Conservation (phyloP, 2,329 filamentous ascomycete genomes). For the Fusarium poae region DNA sequence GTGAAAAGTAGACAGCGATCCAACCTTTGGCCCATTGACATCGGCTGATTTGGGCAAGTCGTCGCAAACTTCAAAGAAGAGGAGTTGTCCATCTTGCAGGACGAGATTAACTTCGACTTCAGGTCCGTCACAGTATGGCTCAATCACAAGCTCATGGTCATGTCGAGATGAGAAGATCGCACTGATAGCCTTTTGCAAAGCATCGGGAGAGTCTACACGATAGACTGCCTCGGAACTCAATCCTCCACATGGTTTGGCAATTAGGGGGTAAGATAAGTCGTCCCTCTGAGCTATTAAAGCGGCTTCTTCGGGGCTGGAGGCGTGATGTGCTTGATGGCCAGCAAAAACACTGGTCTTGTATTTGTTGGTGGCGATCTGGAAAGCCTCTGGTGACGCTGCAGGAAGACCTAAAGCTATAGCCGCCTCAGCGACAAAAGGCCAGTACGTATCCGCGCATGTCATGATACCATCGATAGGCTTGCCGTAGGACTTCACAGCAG, state of each 20-base stretch:
- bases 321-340: constrained; percentile 14
- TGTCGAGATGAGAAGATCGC: constrained; percentile 19
- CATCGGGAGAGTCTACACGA: constrained; percentile 25
- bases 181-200: constrained; percentile 7
- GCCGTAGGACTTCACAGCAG: neutral
- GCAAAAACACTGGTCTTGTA: constrained; percentile 16
- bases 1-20: constrained; percentile 4
- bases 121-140: constrained; percentile 41
- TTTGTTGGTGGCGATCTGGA: constrained; percentile 15
- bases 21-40: constrained; percentile 10
- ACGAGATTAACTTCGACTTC: constrained; percentile 44
- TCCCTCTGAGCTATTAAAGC: neutral
- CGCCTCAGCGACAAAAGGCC: constrained; percentile 16
- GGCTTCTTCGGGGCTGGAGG: constrained; percentile 7
- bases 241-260: constrained; percentile 19
- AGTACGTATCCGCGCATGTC: constrained; percentile 16
- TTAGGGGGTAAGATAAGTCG: constrained; percentile 10
- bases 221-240: constrained; percentile 33
- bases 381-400: constrained; percentile 6
- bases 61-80: constrained; percentile 42
- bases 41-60: constrained; percentile 38
- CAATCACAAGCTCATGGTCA: constrained; percentile 29
- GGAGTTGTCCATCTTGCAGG: constrained; percentile 36
- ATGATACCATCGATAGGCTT: constrained; percentile 15
- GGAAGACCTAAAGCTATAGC: constrained; percentile 12